Conservation (phyloP, 2,329 filamentous ascomycete genomes). For the Trichoderma sp. region DNA sequence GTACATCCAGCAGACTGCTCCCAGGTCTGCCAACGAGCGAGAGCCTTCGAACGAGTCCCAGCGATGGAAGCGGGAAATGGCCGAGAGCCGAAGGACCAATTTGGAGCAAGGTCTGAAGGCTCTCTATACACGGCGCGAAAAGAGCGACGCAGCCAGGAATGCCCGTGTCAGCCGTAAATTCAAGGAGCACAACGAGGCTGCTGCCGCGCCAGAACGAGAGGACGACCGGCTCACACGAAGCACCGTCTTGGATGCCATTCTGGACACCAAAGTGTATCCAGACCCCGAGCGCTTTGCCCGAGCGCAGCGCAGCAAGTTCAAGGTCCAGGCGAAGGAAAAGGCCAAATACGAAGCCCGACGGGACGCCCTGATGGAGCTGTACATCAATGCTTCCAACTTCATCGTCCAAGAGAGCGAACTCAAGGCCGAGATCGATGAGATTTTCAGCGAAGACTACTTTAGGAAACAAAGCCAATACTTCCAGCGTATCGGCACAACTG, state of each 20-base stretch:
- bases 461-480: constrained; percentile 34
- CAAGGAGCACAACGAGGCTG: constrained; percentile 42
- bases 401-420: constrained; percentile 81
- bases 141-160: constrained; percentile 35
- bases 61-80: constrained; percentile 70
- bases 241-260: constrained; percentile 53
- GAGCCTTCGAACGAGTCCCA: constrained; percentile 38
- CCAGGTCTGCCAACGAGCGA: constrained; percentile 45
- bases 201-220: constrained; percentile 64
- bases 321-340: constrained; percentile 40
- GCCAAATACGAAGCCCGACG: constrained; percentile 57
- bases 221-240: constrained; percentile 75
- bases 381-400: constrained; percentile 83
- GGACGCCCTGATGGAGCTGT: constrained; percentile 78
- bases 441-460: constrained; percentile 67
- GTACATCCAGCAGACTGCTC: constrained; percentile 61
- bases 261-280: constrained; percentile 50
- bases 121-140: constrained; percentile 64
- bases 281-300: constrained; percentile 62
- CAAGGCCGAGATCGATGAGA: constrained; percentile 65
- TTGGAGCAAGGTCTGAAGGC: constrained; percentile 67
- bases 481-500: constrained; percentile 34
- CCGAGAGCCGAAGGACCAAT: constrained; percentile 66
- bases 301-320: constrained; percentile 45
- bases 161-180: constrained; percentile 46